Evolutionary conservation across 257 asterid species (phyloP), one percentile per base, ranked within the genome.

Genomic region (Plantago major): DNA sequence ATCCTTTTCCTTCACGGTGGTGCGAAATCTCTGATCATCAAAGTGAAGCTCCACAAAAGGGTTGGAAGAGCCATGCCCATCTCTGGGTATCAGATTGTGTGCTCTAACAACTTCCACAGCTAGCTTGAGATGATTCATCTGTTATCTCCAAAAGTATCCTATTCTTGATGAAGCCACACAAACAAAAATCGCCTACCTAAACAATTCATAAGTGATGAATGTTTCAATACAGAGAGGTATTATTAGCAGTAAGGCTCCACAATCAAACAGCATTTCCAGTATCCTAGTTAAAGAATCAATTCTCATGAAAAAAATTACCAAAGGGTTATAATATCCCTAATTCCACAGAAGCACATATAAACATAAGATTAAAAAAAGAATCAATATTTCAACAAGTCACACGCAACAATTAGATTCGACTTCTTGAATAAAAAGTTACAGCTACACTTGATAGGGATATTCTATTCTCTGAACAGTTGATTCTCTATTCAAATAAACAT

Each of bases 31-130:
- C 82, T 86, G 96, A 28, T 74, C 86, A 58, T 88, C 95, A 47
- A 84, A 86, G 26, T 78, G 74, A 54, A 91, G 88, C 78, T 91
- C 98, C 67, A 91, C 96, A 55, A 74, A 88, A 28, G 94, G 70
- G 61, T 67, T 84, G 42, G 95, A 79, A 15, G 92, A 84, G 19
- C 96, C 96, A 46, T 79, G 81, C 55, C 96, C 96, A 55, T 91
- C 96, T 77, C 81, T 88, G 49, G 95, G 78, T 66, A 84, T 57
- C 44, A 91, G 94, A 74, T 91, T 84, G 83, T 82, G 87, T 60
- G 90, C 96, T n/a, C 96, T 72, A 71, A 78, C 86, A 55, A 91
- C 94, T 74, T 86, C 92, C 68, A 86, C 94, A 9, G 81, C 98
- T 65, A 91, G 84, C 86, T 88, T 91, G 68, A 82, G 86, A 65